These are phyloP conservation scores for Mesotaenium endlicherianum DNA, from an alignment of 139 green algal species.

Conservation along the genomic window DNA sequence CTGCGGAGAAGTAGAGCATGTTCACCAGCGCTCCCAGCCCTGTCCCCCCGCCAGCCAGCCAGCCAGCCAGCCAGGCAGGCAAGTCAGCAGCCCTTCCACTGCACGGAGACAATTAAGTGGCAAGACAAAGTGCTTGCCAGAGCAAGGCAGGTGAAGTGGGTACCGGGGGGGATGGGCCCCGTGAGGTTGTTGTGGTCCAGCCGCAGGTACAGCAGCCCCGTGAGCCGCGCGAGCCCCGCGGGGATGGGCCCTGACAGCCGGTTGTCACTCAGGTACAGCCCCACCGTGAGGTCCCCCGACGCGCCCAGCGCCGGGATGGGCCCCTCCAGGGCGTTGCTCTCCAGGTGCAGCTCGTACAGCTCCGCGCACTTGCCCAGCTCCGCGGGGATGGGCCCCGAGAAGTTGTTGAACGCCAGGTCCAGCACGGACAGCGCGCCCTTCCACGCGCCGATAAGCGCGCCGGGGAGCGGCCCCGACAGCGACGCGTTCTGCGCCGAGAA, in stretches of 20 bases:
- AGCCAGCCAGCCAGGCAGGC: too few relatives aligned
- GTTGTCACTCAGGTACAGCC: neutral
- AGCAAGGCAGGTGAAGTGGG: neutral
- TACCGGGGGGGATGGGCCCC: neutral
- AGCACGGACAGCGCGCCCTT: neutral
- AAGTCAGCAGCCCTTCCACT: neutral
- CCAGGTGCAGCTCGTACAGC: too few relatives aligned
- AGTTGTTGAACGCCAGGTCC: slow-evolving; percentile 8
- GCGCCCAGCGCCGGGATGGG: neutral
- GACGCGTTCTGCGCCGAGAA: too few relatives aligned
- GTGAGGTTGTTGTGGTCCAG: neutral
- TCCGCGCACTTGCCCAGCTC: neutral
- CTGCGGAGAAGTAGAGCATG: neutral
- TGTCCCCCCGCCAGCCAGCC: neutral
- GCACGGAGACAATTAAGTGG: neutral
- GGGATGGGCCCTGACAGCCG: neutral
- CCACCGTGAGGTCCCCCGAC: neutral
- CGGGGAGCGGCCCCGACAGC: too few relatives aligned
- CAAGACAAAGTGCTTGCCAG: neutral
- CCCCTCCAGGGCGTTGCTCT: slow-evolving; percentile 1
- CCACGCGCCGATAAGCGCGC: too few relatives aligned
- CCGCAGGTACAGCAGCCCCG: neutral
- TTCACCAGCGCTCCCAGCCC: neutral
- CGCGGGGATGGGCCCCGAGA: slow-evolving; percentile 1
- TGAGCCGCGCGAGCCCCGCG: neutral